A percentile compares a stretch with the other conserved stretches of the same genome.
These are phyloP conservation scores for carrot (Daucus carota) DNA, from an alignment of 129 eudicot genomes.

Conservation along the genomic window DH1_v3.0 NC_030386.2:11728001-11728500, in stretches of 20 bases:
- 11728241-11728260: background rate
- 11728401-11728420: background rate
- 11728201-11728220: background rate
- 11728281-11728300: background rate
- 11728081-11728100: background rate
- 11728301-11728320: constrained; percentile 2
- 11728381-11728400: background rate
- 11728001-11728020: constrained; percentile 3
- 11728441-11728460: too few relatives aligned
- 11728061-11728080: background rate
- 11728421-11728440: background rate
- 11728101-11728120: background rate
- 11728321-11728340: constrained; percentile 1
- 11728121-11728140: background rate
- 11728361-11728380: background rate
- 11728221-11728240: background rate
- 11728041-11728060: background rate
- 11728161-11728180: background rate
- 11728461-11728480: too few relatives aligned
- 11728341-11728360: background rate
- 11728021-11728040: background rate
- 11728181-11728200: background rate
- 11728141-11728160: background rate
- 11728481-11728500: background rate
- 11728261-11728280: background rate